Percentiles rank a stretch among this genome's conserved stretches.
These are phyloP conservation scores for Rhizopogon sp. DNA, from an alignment of 768 basidiomycete genomes.

Conservation along the genomic window DNA sequence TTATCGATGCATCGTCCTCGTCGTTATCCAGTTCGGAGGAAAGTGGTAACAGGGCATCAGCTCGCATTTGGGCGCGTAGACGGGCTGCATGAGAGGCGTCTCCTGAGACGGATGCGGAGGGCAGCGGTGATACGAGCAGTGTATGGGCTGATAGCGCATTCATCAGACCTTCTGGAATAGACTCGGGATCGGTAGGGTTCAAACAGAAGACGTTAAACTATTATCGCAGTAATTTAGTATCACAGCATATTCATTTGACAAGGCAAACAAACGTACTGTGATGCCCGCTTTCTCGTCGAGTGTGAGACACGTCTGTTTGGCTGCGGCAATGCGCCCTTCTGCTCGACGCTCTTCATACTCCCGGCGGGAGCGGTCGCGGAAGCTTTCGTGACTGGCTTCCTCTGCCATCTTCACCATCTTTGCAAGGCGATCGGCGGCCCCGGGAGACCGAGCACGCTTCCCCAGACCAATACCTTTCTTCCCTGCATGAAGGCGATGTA, in stretches of 20 bases:
- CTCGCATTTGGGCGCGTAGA: constrained; percentile 71
- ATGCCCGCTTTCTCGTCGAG: constrained; percentile 73
- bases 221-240: background rate
- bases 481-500: constrained; percentile 39
- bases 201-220: constrained; percentile 85
- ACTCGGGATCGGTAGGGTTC: constrained; percentile 56
- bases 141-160: constrained; percentile 48
- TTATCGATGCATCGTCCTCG: constrained; percentile 17
- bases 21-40: constrained; percentile 30
- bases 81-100: constrained; percentile 32
- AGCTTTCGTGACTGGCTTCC: constrained; percentile 46
- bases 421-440: constrained; percentile 54
- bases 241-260: background rate
- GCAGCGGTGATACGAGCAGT: constrained; percentile 9
- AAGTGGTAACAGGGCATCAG: constrained; percentile 60
- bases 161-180: constrained; percentile 63
- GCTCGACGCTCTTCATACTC: constrained; percentile 77
- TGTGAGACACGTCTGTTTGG: constrained; percentile 68
- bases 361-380: constrained; percentile 63
- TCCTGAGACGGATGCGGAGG: constrained; percentile 3
- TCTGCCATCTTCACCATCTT: constrained; percentile 70
- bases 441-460: constrained; percentile 67
- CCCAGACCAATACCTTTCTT: constrained; percentile 71
- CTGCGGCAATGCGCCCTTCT: constrained; percentile 62
- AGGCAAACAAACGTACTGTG: constrained; percentile 26